These are phyloP conservation scores for Francoa sonchifolia DNA, from an alignment of 441 rosid species.

Conservation along the genomic window DNA sequence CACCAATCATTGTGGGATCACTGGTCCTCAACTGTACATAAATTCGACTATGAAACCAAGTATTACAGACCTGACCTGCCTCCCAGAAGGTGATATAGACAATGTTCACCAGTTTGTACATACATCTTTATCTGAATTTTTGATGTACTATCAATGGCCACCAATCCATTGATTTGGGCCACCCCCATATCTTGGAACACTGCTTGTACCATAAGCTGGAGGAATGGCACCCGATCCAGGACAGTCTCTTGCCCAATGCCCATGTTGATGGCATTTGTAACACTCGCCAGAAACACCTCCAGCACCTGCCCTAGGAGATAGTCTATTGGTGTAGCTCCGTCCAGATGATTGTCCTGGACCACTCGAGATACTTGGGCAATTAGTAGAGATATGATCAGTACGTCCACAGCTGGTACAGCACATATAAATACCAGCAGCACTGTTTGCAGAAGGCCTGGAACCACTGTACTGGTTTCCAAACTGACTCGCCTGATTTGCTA, in stretches of 20 bases:
- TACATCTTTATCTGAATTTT: background rate
- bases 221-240: slow-evolving; percentile 27
- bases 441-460: slow-evolving; percentile 20
- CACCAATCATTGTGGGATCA: too few species aligned
- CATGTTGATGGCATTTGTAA: slow-evolving; percentile 38
- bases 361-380: slow-evolving; percentile 61
- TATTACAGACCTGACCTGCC: too few species aligned
- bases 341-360: slow-evolving; percentile 32
- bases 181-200: slow-evolving; percentile 29
- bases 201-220: slow-evolving; percentile 30
- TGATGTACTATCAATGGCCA: slow-evolving; percentile 19
- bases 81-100: too few species aligned
- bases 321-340: slow-evolving; percentile 20
- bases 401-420: slow-evolving; percentile 49
- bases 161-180: slow-evolving; percentile 35
- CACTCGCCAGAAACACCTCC: slow-evolving; percentile 24
- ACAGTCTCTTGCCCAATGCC: slow-evolving; percentile 59
- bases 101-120: slow-evolving; percentile 8
- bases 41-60: too few species aligned
- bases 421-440: slow-evolving; percentile 12
- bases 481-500: slow-evolving; percentile 29
- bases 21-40: too few species aligned
- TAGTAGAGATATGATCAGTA: slow-evolving; percentile 42
- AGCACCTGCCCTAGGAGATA: slow-evolving; percentile 16
- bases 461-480: slow-evolving; percentile 29